Evolutionary conservation across 169 alveolate genomes (phyloP), one percentile per base, ranked within the genome.

Genomic region (Plasmodium vinckei): DNA sequence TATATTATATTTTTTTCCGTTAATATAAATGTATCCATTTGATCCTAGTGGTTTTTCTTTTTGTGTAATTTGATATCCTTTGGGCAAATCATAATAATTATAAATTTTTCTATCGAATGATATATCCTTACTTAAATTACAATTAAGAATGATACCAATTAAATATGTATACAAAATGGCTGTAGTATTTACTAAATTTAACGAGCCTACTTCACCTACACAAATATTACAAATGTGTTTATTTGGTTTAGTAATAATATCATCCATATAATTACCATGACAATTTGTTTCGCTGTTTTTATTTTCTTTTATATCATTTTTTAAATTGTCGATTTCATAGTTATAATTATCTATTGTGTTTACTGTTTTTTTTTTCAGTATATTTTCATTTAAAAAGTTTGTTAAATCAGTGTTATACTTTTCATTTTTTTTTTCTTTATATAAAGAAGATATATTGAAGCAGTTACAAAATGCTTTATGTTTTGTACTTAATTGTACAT

Each of bases 11-110:
- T 59, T 75, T 71, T 92, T 87, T 49, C 87, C 88, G 49, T 73
- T 53, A 9, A 92, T 33, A 23, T 27, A 21, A 21, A 94, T 59
- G 61, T 69, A 69, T 10, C 96, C 96, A 56, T 94, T 75, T n/a
- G 69, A 61, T 13, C 95, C 95, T 10, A 94, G 65, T 1, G 96
- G 96, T 67, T 87, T 90, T 49, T 67, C 68, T 57, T 77, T 75
- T 68, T 92, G 95, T 21, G 96, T 92, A 54, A 94, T 61, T 59
- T 94, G 96, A 72, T 92, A 94, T 4, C 95, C 94, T 89, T 94
- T 94, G 0, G 96, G 96, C n/a, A 94, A 72, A 54, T 94, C 96
- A 73, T 87, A 84, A 89, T 94, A 94, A 46, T 91, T 91, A 70
- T 94, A 94, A 49, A 91, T 89, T 87, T 94, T 94, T 70, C 96